A percentile compares a stretch with the other conserved stretches of the same genome.
Conservation (phyloP, 768 basidiomycete genomes). For the Postia placenta region DNA sequence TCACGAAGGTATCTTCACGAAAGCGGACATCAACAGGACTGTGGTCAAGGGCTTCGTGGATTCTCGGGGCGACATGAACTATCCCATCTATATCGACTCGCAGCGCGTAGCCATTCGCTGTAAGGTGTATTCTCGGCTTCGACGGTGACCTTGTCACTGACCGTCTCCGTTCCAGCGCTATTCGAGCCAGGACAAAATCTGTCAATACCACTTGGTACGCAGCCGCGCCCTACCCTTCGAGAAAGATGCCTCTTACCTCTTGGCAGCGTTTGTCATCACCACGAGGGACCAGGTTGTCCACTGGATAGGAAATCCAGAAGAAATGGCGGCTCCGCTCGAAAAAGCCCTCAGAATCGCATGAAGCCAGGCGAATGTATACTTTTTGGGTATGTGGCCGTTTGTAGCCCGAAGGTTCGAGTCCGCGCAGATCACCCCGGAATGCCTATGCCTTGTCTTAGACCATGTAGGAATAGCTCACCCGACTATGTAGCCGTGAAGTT, state of each 20-base stretch:
- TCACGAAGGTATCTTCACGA: constrained; percentile 25
- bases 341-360: constrained; percentile 11
- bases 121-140: constrained; percentile 5
- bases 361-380: not conserved
- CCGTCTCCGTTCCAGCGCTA: constrained; percentile 13
- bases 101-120: constrained; percentile 22
- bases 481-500: not conserved
- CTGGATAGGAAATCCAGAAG: constrained; percentile 25
- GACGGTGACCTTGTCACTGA: not conserved
- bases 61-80: constrained; percentile 21
- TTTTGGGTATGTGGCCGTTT: not conserved
- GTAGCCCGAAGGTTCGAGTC: not conserved
- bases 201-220: constrained; percentile 24
- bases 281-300: constrained; percentile 20
- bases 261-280: constrained; percentile 23
- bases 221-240: not conserved
- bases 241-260: constrained; percentile 1
- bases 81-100: constrained; percentile 22
- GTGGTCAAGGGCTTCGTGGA: constrained; percentile 20
- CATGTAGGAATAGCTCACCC: not conserved
- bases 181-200: constrained; percentile 24
- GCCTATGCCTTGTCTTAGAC: not conserved
- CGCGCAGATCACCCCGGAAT: not conserved
- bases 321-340: constrained; percentile 20
- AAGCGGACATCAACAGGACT: constrained; percentile 18